These are phyloP conservation scores for Ensete ventricosum DNA, from an alignment of 176 grass and related monocot genomes.

Conservation along the genomic window DNA sequence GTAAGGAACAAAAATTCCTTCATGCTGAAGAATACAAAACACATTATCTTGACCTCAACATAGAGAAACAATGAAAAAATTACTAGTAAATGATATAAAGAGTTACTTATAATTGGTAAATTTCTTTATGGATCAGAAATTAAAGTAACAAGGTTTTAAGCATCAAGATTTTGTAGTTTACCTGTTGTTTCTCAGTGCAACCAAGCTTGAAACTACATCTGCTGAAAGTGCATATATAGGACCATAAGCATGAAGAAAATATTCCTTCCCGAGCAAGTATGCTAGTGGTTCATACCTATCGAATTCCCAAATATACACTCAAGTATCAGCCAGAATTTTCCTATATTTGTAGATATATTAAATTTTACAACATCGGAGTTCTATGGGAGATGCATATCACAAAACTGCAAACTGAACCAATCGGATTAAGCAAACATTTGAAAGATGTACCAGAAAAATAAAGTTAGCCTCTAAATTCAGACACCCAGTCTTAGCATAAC, in stretches of 20 bases:
- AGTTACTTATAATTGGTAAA: too few species aligned
- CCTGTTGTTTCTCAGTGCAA: conserved; percentile 92
- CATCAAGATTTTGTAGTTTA: conserved; percentile 11
- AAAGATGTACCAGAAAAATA: too few species aligned
- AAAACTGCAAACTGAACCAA: too few species aligned
- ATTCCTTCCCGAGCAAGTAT: conserved; percentile 77
- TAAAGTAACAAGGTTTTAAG: background rate
- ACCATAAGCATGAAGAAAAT: conserved; percentile 95
- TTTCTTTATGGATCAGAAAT: too few species aligned
- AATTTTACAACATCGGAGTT: background rate
- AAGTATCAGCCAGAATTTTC: background rate
- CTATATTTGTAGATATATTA: background rate
- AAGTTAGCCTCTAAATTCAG: too few species aligned
- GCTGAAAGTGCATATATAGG: conserved; percentile 98
- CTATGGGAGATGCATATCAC: background rate
- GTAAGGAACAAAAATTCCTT: too few species aligned
- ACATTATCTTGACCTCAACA: too few species aligned
- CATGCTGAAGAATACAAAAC: too few species aligned
- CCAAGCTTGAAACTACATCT: conserved; percentile 90
- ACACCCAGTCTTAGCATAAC: too few species aligned
- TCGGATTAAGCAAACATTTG: too few species aligned
- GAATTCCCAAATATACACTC: background rate
- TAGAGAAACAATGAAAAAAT: too few species aligned
- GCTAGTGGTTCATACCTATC: conserved; percentile 90
- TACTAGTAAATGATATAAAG: too few species aligned